phyloP scores from a whole-genome alignment of 1,284 basidiomycete species.

The Thecaphora frezii region DNA sequence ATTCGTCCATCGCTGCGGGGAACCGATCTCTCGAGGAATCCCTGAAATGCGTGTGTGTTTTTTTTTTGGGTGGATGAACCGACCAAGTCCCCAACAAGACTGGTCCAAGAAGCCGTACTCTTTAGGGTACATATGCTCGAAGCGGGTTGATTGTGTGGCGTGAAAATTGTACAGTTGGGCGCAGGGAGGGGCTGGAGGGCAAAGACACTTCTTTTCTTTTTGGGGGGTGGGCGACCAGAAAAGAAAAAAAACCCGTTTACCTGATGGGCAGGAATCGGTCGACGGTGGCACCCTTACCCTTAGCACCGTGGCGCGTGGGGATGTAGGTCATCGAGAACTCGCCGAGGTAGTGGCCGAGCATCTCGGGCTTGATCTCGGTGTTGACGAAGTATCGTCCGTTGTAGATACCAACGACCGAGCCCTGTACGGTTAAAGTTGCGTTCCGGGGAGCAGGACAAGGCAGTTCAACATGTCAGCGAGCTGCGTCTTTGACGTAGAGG shows the following conservation, averaged over 20 bases:
- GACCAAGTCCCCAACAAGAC: no score
- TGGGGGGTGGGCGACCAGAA: no score
- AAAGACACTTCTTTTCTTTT: no score
- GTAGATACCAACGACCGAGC: constrained; percentile 65
- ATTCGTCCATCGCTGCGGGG: no score
- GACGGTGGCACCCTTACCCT: constrained; percentile 91
- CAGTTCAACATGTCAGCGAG: no score
- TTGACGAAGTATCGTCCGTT: constrained; percentile 74
- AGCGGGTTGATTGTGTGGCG: neutral
- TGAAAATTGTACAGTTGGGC: neutral
- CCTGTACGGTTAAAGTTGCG: no score
- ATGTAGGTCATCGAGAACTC: constrained; percentile 86
- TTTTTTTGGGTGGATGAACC: no score
- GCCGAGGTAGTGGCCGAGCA: constrained; percentile 95
- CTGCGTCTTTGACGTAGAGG: no score
- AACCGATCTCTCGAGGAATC: no score
- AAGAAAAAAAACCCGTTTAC: constrained; percentile 60
- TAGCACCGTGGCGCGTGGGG: constrained; percentile 98
- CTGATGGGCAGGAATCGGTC: constrained; percentile 67
- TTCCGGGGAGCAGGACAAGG: neutral
- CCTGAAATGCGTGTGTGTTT: no score
- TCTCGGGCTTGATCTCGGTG: constrained; percentile 89
- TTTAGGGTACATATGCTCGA: neutral
- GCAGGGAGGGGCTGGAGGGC: no score
- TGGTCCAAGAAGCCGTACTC: no score